Evolutionary conservation across 352 stramenopile species (phyloP), one percentile per base, ranked within the genome.

Genomic region (Plasmopara viticola): DNA sequence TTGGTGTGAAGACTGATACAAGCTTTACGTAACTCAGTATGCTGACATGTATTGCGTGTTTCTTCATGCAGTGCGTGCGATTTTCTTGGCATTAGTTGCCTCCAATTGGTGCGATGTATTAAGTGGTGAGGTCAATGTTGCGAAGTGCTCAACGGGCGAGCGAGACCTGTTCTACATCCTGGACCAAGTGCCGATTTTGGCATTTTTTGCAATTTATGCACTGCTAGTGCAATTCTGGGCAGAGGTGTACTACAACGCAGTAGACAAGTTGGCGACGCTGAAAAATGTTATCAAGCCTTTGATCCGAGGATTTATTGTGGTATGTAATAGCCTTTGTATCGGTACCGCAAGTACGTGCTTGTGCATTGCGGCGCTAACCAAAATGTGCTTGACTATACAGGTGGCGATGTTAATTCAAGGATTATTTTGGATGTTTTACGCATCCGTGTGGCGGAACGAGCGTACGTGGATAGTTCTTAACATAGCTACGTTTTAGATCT

Each of bases 221-320:
- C 62, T 94, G 51, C 70, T 94, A 20, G 68, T 92, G 58, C 78
- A 93, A 50, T 94, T 94, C 43, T 94, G 84, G 84, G 84, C 84
- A 6, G 82, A 94, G 57, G 81, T 94, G 12, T 94, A 94, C 51
- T 94, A 90, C 70, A 91, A 94, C 40, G 84, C 84, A 29, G 81
- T 90, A 43, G 83, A 93, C 52, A 70, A 83, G 34, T 58, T 93
- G 40, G 40, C 66, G 13, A 71, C 82, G 5, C 66, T 93, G 37
- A 74, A 66, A 18, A 64, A 72, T 9, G 54, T 85, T 10, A 66
- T 93, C 17, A 92, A 93, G 43, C 84, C 84, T 42, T 66, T 75
- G 28, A 75, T 92, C 34, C 72, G 74, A 39, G 68, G 68, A 45
- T 60, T 71, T 35, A 88, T 92, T 60, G 57, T 52, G 55, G 82